These are phyloP conservation scores for Centaurea solstitialis DNA, from an alignment of 129 eudicot species.

Conservation along the genomic window DNA sequence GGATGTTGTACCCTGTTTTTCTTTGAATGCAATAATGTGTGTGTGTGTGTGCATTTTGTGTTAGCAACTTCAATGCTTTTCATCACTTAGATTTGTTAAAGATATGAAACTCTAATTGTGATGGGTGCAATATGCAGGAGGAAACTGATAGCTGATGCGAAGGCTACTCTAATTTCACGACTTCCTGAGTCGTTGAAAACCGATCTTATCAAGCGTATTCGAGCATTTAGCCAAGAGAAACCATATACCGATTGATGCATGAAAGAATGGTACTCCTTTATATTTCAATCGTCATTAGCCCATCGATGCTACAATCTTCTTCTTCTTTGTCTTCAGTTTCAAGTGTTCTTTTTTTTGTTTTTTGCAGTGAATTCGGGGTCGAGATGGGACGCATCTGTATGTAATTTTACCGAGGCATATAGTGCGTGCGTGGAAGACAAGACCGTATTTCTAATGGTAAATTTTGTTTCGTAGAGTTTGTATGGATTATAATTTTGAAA, in stretches of 20 bases:
- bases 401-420: conserved; percentile 33
- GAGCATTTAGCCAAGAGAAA: conserved; percentile 45
- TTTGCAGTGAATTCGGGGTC: conserved; percentile 21
- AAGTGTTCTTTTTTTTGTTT: conserved; percentile 8
- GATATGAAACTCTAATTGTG: not conserved
- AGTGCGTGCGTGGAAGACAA: conserved; percentile 8
- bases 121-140: conserved; percentile 48
- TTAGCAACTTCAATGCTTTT: not conserved
- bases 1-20: no score
- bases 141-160: conserved; percentile 71
- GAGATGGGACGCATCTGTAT: conserved; percentile 19
- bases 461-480: conserved; percentile 22
- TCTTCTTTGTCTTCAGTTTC: not conserved
- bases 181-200: conserved; percentile 79
- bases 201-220: conserved; percentile 56
- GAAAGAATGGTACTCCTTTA: conserved; percentile 34
- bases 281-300: not conserved
- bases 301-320: not conserved
- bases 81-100: not conserved
- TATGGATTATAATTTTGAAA: conserved; percentile 19
- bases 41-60: not conserved
- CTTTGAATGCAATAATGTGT: not conserved
- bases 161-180: conserved; percentile 42
- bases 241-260: conserved; percentile 27
- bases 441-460: not conserved